Base-by-base conservation (phyloP, 176 grass and related monocot genomes). In the Saccharum officinarum region DNA sequence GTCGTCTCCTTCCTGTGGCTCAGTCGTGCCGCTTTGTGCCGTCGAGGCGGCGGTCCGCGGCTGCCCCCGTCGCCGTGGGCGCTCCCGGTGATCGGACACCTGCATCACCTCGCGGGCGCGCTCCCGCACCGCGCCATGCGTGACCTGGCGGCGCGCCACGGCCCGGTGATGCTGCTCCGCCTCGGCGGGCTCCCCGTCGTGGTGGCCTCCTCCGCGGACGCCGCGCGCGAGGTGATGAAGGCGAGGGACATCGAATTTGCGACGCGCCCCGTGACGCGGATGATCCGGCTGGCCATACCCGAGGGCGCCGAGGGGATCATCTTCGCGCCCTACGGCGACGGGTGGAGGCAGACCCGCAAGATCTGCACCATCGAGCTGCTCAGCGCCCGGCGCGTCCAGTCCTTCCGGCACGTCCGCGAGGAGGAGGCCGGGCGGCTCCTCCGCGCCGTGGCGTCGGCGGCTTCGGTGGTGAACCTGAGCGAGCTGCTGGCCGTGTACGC, bases 1-100 rank as follows among this genome's bases (percentile, higher is more conserved):
- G 10, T 62, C 59, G 9, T 62, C n/a, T 62, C 59, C n/a, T 25
- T 62, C 59, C n/a, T 62, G 1, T 62, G n/a, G 0, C n/a, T 62
- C 59, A 1, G n/a, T 0, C 59, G n/a, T 26, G 59, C 8, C 25
- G 20, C n/a, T 22, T 26, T 26, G n/a, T 0, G 10, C n/a, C 59
- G 10, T 62, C n/a, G 59, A 62, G 59, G n/a, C 3, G 0, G n/a
- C 3, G 10, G 59, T 10, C 3, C 20, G 28, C 67, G 57, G 67
- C 79, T 79, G 22, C 88, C 84, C 2, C 88, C 88, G 1, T 75
- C 65, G 7, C 81, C 85, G 10, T 91, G 55, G 57, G 33, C 79
- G 22, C 81, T 88, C 40, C 89, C 89, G 5, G 31, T 88, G 68
- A 49, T 91, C 68, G 85, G 89, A 22, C 68, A 83, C 69, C 28